Conservation (phyloP, 2,329 filamentous ascomycete species). For the Exophiala lecanii-corni region DNA sequence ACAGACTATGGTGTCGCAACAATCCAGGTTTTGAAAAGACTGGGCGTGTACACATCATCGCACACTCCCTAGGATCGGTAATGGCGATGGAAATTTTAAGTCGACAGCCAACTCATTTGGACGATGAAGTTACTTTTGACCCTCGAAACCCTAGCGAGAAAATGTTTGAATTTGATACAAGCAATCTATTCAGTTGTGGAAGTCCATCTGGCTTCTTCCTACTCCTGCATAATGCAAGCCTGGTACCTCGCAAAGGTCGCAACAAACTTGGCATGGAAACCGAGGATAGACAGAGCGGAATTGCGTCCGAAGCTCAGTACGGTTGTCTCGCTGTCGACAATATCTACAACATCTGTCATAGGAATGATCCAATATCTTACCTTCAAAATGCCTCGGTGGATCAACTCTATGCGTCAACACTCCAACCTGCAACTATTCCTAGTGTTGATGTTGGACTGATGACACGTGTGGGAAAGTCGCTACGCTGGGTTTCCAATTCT, state of each 20-base stretch:
- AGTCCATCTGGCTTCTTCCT: slow-evolving; percentile 92
- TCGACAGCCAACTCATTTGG: slow-evolving; percentile 71
- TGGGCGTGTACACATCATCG: slow-evolving; percentile 86
- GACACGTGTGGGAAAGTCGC: slow-evolving; percentile 58
- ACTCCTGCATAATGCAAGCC: slow-evolving; percentile 64
- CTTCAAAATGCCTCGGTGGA: slow-evolving; percentile 88
- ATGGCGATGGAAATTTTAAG: slow-evolving; percentile 93
- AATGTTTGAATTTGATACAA: slow-evolving; percentile 87
- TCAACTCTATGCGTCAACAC: slow-evolving; percentile 66
- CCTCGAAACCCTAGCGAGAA: slow-evolving; percentile 41
- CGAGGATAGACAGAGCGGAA: slow-evolving; percentile 54
- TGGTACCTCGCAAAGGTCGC: slow-evolving; percentile 72
- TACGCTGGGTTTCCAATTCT: slow-evolving; percentile 56
- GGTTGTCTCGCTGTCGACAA: slow-evolving; percentile 94
- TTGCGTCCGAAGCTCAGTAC: slow-evolving; percentile 77
- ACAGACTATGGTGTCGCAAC: slow-evolving; percentile 87
- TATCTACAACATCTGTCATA: slow-evolving; percentile 86
- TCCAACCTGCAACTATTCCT: slow-evolving; percentile 76
- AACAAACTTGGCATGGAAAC: slow-evolving; percentile 69
- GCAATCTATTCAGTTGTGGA: slow-evolving; percentile 81
- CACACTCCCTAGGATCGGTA: slow-evolving; percentile 87
- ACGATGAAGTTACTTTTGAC: slow-evolving; percentile 41
- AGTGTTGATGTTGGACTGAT: slow-evolving; percentile 63
- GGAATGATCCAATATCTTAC: slow-evolving; percentile 79
- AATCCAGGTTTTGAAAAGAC: slow-evolving; percentile 78